Conservation (phyloP, 495 filamentous ascomycete genomes). For the Trichocladium antarcticum region DNA sequence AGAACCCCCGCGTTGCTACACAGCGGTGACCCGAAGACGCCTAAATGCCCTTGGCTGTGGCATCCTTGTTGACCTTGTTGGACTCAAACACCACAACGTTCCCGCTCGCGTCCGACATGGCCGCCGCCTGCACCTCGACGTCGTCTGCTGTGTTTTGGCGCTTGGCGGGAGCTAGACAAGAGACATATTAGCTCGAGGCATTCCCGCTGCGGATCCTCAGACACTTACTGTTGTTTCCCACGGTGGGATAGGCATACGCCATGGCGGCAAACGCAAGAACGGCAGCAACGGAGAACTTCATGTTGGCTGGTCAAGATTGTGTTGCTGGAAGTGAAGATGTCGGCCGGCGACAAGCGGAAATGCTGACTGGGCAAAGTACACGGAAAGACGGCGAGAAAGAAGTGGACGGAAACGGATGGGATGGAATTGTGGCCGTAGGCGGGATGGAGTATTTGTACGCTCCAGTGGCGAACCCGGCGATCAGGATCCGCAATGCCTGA, state of each 20-base stretch:
- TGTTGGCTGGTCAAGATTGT: conserved; percentile 29
- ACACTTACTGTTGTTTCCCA: conserved; percentile 24
- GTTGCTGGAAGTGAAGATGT: conserved; percentile 15
- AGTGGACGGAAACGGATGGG: conserved; percentile 14
- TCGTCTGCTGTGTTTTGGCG: conserved; percentile 14
- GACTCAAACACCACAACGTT: conserved; percentile 33
- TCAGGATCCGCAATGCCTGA: conserved; percentile 21
- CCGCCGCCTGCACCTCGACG: conserved; percentile 21
- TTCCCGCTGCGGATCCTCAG: not conserved
- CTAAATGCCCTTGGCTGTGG: conserved; percentile 20
- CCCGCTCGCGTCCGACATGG: conserved; percentile 32
- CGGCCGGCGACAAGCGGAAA: conserved; percentile 22
- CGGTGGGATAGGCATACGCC: conserved; percentile 32
- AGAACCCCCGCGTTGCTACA: not conserved
- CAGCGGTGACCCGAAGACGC: not conserved
- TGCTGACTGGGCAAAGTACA: conserved; percentile 1
- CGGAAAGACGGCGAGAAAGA: conserved; percentile 8
- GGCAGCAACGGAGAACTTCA: conserved; percentile 41
- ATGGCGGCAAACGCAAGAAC: conserved; percentile 38
- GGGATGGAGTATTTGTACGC: conserved; percentile 31
- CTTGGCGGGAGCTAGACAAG: conserved; percentile 19
- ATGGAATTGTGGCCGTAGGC: conserved; percentile 14
- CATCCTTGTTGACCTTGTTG: conserved; percentile 27
- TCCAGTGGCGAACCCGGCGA: conserved; percentile 7
- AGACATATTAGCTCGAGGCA: not conserved